phyloP scores from a whole-genome alignment of 1,284 basidiomycete genomes.

The Cutaneotrichosporon sp. region DNA sequence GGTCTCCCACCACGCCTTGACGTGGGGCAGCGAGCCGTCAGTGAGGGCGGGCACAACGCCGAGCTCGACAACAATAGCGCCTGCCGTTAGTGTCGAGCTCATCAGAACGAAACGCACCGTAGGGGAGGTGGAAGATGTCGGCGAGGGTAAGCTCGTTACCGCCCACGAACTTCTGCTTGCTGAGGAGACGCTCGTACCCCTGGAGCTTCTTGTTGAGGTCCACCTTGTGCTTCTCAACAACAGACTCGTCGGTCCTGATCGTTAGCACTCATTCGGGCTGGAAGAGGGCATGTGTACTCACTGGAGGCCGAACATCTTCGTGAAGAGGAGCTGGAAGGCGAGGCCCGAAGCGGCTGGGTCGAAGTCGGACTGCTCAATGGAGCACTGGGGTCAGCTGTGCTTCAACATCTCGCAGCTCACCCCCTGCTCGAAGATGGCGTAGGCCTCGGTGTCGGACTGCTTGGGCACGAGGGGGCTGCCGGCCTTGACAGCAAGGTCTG shows the following conservation, averaged over 20 bases:
- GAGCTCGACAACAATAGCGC: constrained; percentile 4
- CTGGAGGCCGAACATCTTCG: constrained; percentile 15
- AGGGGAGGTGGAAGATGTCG: constrained; percentile 58
- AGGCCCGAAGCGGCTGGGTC: constrained; percentile 51
- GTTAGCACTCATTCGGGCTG: neutral
- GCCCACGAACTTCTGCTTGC: constrained; percentile 55
- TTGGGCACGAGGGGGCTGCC: constrained; percentile 25
- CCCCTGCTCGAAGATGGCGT: constrained; percentile 57
- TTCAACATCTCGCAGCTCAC: too few species aligned
- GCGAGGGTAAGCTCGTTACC: constrained; percentile 56
- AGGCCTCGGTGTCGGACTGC: constrained; percentile 45
- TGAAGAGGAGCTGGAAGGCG: constrained; percentile 51
- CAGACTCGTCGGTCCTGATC: constrained; percentile 32
- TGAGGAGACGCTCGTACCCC: constrained; percentile 55
- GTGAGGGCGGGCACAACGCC: constrained; percentile 20
- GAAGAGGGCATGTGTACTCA: neutral
- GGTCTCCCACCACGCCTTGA: constrained; percentile 32
- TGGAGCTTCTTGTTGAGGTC: constrained; percentile 50
- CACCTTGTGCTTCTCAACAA: constrained; percentile 37
- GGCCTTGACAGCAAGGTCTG: constrained; percentile 28
- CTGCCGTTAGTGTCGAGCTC: neutral
- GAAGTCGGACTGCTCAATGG: constrained; percentile 55
- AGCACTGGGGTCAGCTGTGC: constrained; percentile 21
- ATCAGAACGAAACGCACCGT: constrained; percentile 19
- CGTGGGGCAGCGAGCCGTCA: constrained; percentile 29